Conservation (phyloP, 805 yeast species). For the Schizosaccharomyces lindneri region DNA sequence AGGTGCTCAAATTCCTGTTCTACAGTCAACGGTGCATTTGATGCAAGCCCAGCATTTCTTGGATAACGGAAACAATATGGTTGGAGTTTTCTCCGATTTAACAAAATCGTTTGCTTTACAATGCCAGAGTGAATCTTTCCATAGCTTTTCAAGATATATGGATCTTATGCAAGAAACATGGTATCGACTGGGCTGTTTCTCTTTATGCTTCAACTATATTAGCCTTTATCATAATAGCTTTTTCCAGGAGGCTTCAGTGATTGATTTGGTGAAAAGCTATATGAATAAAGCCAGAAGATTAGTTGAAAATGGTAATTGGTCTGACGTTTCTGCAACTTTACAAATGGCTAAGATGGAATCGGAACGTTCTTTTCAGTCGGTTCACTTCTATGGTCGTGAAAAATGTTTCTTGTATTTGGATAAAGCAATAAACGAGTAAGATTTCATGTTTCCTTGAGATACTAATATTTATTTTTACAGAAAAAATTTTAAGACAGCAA, state of each 20-base stretch:
- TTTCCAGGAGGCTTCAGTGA: background rate
- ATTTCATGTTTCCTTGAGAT: background rate
- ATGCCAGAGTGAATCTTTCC: background rate
- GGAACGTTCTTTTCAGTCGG: background rate
- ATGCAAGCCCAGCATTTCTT: background rate
- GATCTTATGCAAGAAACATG: background rate
- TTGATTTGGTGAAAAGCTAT: background rate
- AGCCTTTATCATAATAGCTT: background rate
- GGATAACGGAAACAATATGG: background rate
- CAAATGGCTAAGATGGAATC: background rate
- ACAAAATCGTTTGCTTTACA: background rate
- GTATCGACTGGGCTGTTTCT: background rate
- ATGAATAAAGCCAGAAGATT: background rate
- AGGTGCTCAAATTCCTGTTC: background rate
- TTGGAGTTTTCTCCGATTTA: background rate
- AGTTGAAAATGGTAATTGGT: background rate
- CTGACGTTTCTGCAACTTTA: background rate
- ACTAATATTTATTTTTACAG: background rate
- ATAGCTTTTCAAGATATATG: background rate
- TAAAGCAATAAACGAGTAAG: background rate
- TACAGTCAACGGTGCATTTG: background rate
- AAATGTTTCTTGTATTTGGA: background rate
- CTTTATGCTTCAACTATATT: background rate
- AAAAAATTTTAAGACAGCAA: background rate
- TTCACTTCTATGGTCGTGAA: background rate